Evolutionary conservation across 148 eudicot species (phyloP), one percentile per base, ranked within the genome.

Genomic region (Vaccinium vitisidaea): DNA sequence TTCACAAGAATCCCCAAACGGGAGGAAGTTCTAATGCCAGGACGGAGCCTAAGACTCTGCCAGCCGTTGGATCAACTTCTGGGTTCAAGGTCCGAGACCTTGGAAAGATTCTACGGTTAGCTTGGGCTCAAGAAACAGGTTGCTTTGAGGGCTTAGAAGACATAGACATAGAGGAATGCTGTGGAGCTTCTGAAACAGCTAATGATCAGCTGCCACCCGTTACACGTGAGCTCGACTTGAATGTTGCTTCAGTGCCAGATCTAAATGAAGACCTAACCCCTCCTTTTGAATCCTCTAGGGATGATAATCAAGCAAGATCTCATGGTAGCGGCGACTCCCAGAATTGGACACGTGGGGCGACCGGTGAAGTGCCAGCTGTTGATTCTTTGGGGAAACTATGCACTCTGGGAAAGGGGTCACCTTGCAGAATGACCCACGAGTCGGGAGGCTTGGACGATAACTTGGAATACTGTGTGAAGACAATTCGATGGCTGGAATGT

Each of bases 231-330:
- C 92, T 94, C 32, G 99, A 94, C 82, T 88, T 96, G 63, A 96
- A 96, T 79, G 90, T 94, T 58, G 93, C 90, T 39, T 89, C 97
- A 1, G 98, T 97, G 55, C 98, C 98, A 14, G 99, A 97, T 89
- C 83, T 95, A 30, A 97, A 97, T 25, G 98, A 97, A 82, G 99
- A 95, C 75, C 69, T 95, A 58, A 86, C 89, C 15, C 94, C 97
- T 23, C 97, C 94, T 27, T 86, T 92, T 58, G 98, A 96, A 25
- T 96, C 93, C 76, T 91, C 93, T 49, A 84, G 93, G 87, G 93
- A 93, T 81, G 98, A 89, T 73, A 90, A 88, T 54, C 92, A 87
- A 43, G 74, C 74, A 69, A 78, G 91, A 88, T 89, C 93, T 1
- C 88, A 93, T 82, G 95, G 93, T 8, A 91, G 95, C 70, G 95